Base-by-base conservation (phyloP, 2,329 filamentous ascomycete genomes). In the Didymosphaeria variabile region DNA sequence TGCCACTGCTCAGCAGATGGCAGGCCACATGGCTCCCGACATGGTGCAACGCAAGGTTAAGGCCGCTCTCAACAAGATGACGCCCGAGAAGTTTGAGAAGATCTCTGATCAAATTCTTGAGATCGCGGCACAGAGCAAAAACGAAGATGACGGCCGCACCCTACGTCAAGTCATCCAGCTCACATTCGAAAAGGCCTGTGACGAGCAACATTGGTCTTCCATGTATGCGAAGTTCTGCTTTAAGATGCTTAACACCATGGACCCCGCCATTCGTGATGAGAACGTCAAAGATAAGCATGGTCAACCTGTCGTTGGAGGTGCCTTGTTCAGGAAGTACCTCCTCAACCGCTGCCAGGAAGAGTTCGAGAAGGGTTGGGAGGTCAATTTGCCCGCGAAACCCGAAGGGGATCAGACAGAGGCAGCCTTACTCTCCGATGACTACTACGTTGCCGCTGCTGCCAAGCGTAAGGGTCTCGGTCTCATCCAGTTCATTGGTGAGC, bases 1-100 rank as follows among this genome's bases (percentile, higher is more conserved):
- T 49, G 60, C 64, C 23, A 82, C 64, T 26, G 83, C 82, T 46
- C 60, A 65, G 65, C 15, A 58, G 60, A 40, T 55, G 42, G 56
- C 67, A 3, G 74, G 73, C 17, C 76, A 92, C 71, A 87, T 98
- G 82, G 88, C 96, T 67, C 94, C 95, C 26, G 92, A 94, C 72
- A 88, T 95, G 84, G 95, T 99, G 60, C 95, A 99, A 83, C 90
- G 94, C 71, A 99, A 99, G 89, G 95, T 99, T 78, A 99, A 99
- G 89, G 91, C 93, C 66, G 92, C 92, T 63, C 85, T 99, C 73
- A 99, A 99, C 89, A 99, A 99, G 90, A 98, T 99, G 95, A 98
- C 95, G 0, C 95, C 95, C 0, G 95, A 99, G 82, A 99, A 98
- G 77, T 99, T 99, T 73, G 94, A 97, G 77, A 93, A 90, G 82